phyloP scores from a whole-genome alignment of 106 monocot genomes.

The Gastrodia elata region DNA sequence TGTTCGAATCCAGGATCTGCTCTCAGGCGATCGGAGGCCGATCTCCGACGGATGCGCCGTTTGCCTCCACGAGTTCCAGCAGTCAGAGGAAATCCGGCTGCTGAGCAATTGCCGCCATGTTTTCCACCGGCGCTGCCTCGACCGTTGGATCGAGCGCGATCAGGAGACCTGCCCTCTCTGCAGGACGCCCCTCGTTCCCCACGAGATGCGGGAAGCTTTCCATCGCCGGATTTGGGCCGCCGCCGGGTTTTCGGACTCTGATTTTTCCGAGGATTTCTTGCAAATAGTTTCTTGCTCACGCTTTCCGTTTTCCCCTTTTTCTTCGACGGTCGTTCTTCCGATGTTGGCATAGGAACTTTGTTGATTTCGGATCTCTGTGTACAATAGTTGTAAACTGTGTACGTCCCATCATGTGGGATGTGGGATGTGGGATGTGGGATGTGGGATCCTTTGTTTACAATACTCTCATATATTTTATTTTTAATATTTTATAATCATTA shows the following conservation, averaged over 20 bases:
- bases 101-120: conserved; percentile 53
- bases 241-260: conserved; percentile 5
- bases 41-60: conserved; percentile 44
- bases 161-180: conserved; percentile 70
- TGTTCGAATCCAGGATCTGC: conserved; percentile 6
- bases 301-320: neutral
- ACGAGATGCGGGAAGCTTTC: conserved; percentile 1
- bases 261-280: conserved; percentile 1
- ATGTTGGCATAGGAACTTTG: neutral
- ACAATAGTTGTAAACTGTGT: neutral
- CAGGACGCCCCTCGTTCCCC: conserved; percentile 33
- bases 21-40: neutral
- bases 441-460: too few relatives aligned
- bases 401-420: too few relatives aligned
- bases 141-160: conserved; percentile 47
- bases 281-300: neutral
- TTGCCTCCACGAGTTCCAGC: conserved; percentile 48
- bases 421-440: too few relatives aligned
- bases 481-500: too few relatives aligned
- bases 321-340: neutral
- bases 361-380: neutral
- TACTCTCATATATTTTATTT: too few relatives aligned
- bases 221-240: conserved; percentile 1
- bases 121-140: conserved; percentile 60
- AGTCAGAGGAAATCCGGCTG: conserved; percentile 35